Conservation (phyloP, 345 rosid genomes). For the Hibiscus mutabilis region DNA sequence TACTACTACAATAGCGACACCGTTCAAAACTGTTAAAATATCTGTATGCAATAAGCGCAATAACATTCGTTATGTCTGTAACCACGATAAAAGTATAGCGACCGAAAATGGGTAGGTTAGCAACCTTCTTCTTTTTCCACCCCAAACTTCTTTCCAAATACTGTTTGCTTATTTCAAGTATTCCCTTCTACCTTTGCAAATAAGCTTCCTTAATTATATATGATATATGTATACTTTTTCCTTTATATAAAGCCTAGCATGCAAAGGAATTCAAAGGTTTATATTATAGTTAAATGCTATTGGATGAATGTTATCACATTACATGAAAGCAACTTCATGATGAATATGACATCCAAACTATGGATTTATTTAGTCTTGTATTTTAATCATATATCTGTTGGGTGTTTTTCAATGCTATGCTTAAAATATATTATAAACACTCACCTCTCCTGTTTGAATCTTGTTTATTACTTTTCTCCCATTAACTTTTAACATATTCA, state of each 20-base stretch:
- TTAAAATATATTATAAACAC: neutral
- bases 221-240: neutral
- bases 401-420: neutral
- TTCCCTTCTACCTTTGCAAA: constrained; percentile 2
- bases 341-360: neutral
- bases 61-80: no score
- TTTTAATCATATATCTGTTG: neutral
- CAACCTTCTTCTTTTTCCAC: neutral
- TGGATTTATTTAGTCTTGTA: neutral
- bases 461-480: no score
- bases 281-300: no score
- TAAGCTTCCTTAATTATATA: constrained; percentile 1
- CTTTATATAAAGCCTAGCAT: neutral
- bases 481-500: no score
- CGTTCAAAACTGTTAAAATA: no score
- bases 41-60: no score
- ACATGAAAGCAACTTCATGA: neutral
- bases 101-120: no score
- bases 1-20: no score
- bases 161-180: constrained; percentile 1
- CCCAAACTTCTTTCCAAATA: neutral
- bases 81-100: no score
- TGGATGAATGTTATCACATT: neutral
- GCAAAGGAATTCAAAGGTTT: constrained; percentile 3
- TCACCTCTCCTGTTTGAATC: no score